Percentiles rank a stretch among this genome's conserved stretches.
These are phyloP conservation scores for Cytospora schulzeri DNA, from an alignment of 2,329 filamentous ascomycete species.

Conservation along the genomic window DNA sequence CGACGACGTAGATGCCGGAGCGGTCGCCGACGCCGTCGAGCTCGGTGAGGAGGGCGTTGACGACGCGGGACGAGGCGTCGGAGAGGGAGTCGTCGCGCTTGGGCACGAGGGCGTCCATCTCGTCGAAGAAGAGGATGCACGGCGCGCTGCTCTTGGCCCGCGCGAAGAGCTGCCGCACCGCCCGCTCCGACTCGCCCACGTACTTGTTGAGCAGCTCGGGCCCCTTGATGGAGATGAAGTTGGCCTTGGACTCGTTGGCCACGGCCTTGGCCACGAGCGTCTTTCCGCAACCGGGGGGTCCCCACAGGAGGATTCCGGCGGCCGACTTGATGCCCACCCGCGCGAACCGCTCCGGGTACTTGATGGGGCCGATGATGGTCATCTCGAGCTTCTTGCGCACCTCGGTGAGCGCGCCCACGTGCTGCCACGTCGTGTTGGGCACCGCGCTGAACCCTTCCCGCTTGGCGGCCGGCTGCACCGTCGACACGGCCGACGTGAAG, in stretches of 20 bases:
- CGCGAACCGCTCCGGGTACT: constrained; percentile 74
- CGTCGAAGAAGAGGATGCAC: constrained; percentile 97
- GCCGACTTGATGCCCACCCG: constrained; percentile 78
- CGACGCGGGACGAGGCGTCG: constrained; percentile 84
- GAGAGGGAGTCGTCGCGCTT: constrained; percentile 71
- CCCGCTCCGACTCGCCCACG: constrained; percentile 92
- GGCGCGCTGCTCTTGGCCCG: constrained; percentile 84
- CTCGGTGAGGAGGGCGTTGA: constrained; percentile 93
- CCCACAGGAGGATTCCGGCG: constrained; percentile 91
- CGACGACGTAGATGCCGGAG: constrained; percentile 89
- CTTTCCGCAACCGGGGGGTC: constrained; percentile 94
- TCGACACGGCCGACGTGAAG: constrained; percentile 74
- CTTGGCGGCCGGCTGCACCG: constrained; percentile 78
- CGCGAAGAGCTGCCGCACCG: constrained; percentile 87
- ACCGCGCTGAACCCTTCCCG: constrained; percentile 95
- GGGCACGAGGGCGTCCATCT: constrained; percentile 90
- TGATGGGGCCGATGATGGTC: constrained; percentile 89
- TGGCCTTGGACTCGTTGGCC: constrained; percentile 91
- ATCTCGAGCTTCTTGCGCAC: constrained; percentile 80
- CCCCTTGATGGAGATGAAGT: constrained; percentile 97
- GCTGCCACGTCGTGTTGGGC: constrained; percentile 87
- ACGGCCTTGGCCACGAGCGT: constrained; percentile 95
- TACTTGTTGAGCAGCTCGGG: constrained; percentile 97
- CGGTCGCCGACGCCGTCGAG: constrained; percentile 83
- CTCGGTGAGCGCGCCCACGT: constrained; percentile 82